phyloP scores from a whole-genome alignment of 495 filamentous ascomycete species.

The Bacidia rubella region DNA sequence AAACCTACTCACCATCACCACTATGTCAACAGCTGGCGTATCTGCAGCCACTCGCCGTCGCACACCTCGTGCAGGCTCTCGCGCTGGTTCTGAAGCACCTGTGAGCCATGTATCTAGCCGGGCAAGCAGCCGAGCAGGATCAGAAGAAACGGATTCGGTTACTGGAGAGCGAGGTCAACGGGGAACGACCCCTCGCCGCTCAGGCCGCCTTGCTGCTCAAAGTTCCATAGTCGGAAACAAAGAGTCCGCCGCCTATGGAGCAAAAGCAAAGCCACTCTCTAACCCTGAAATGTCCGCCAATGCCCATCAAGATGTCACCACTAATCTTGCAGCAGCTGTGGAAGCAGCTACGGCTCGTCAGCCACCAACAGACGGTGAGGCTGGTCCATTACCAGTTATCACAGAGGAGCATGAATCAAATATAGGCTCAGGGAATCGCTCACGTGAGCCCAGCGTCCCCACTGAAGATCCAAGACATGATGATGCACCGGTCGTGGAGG shows the following conservation, averaged over 20 bases:
- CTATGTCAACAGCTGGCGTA: too few relatives aligned
- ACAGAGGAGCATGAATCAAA: background rate
- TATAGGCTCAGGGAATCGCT: background rate
- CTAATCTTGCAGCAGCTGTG: background rate
- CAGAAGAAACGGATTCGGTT: background rate
- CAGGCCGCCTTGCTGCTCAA: background rate
- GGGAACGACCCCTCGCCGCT: background rate
- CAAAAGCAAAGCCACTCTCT: background rate
- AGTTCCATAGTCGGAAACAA: background rate
- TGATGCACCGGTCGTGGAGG: background rate
- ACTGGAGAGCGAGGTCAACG: background rate
- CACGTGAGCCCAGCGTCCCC: background rate
- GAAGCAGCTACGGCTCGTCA: background rate
- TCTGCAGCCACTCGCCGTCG: background rate
- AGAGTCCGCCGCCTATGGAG: conserved; percentile 2
- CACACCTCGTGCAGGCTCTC: background rate
- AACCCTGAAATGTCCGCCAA: background rate
- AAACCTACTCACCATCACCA: too few relatives aligned
- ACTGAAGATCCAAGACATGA: background rate
- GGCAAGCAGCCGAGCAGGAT: conserved; percentile 1
- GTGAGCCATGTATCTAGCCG: conserved; percentile 1
- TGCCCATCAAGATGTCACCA: background rate
- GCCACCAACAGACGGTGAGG: background rate
- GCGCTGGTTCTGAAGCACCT: background rate
- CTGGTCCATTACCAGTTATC: background rate